Base-by-base conservation (phyloP, 768 basidiomycete species). In the Lentinula lateritia region DNA sequence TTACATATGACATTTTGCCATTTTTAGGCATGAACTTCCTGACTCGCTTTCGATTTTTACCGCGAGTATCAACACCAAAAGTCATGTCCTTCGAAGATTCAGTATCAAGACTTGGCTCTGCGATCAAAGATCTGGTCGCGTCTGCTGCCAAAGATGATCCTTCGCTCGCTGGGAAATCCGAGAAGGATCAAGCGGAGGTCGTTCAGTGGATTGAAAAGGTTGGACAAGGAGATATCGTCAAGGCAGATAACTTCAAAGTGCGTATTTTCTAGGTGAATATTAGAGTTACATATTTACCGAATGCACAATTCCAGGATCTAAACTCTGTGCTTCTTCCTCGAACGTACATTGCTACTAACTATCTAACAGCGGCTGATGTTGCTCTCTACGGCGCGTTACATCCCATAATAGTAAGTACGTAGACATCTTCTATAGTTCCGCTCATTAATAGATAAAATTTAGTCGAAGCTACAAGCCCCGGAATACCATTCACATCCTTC, bases 351-450 rank as follows among this genome's bases (percentile, higher is more conserved):
- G 90, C 94, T 67, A 84, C 83, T 71, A 91, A 92, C 74, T 83
- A 89, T 66, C 78, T 94, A 60, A 93, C 94, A 18, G 90, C 87
- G 3, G 96, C 95, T 50, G 97, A 99, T 73, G 84, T 94, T 60
- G 92, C 91, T 9, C 74, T 98, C 53, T 98, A 95, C 72, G 94
- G 89, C 28, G 84, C 88, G n/a, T 80, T 98, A 35, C 90, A 95
- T 72, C 87, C 93, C 6, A 77, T 81, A 53, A 70, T 95, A 63
- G 96, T 97, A 70, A 63, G 92, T 78, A 32, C 13, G 32, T n/a
- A 18, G 10, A 43, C 38, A 4, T 28, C 13, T 43, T 56, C 8
- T n/a, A 32, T 53, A 32, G 6, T 41, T 52, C 45, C 13, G 36
- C 7, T 9, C n/a, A 28, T 28, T 2, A 3, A 28, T 28, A 3